Conservation (phyloP, 1,139 yeast genomes). For the Diutina rugosa region DNA sequence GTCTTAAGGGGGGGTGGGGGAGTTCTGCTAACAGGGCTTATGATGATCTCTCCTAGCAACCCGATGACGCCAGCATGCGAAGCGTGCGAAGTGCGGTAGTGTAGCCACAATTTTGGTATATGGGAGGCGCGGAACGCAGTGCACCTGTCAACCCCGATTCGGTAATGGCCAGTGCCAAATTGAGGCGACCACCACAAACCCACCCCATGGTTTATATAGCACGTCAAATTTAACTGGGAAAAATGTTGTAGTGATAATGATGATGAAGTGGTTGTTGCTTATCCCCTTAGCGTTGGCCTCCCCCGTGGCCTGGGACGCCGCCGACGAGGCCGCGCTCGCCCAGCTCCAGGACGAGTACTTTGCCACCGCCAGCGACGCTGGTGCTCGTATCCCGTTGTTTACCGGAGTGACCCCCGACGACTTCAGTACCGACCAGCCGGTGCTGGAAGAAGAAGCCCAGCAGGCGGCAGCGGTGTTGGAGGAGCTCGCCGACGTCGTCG, state of each 20-base stretch:
- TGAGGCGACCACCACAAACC: too few relatives aligned
- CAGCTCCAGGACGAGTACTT: neutral
- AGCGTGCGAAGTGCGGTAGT: too few relatives aligned
- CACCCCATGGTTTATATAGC: too few relatives aligned
- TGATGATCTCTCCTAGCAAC: too few relatives aligned
- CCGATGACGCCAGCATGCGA: too few relatives aligned
- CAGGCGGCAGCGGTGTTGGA: neutral
- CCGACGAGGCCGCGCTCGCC: neutral
- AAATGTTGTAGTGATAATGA: too few relatives aligned
- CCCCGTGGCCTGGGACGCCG: neutral
- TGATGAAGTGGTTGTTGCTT: too few relatives aligned
- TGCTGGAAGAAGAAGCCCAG: neutral
- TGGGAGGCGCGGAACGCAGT: too few relatives aligned
- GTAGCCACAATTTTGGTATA: too few relatives aligned
- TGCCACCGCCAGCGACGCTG: neutral
- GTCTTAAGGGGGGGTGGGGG: neutral
- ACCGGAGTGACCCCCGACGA: neutral
- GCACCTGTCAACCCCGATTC: too few relatives aligned
- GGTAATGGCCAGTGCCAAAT: too few relatives aligned
- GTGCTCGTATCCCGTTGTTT: neutral
- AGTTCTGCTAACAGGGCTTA: neutral
- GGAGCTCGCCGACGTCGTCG: neutral
- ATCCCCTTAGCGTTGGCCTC: neutral
- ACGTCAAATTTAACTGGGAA: too few relatives aligned
- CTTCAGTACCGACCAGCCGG: neutral